Evolutionary conservation across 352 stramenopile genomes (phyloP), one percentile per base, ranked within the genome.

Genomic region (Blastocystis sp.): DNA sequence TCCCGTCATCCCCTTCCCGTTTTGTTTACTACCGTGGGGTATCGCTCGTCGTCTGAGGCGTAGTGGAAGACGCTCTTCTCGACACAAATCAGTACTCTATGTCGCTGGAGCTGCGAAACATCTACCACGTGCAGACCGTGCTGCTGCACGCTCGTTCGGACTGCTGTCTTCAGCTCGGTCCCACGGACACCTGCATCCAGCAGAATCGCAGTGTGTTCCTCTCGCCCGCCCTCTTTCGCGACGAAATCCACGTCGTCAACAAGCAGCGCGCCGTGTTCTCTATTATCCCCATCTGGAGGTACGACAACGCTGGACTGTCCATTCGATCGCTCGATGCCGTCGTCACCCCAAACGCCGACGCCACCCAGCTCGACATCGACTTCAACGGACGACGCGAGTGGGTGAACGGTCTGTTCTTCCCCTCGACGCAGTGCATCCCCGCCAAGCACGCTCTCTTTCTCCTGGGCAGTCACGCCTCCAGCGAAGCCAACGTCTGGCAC

Each of bases 341-440:
- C 66, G 2, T 60, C 24, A 37, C n/a, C 2, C n/a, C 45, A 16
- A 45, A 1, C 6, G 45, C 26, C 33, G 24, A 60, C 29, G 66
- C 10, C 31, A 77, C 16, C 16, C 50, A 55, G 45, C 6, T 55
- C 21, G 24, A 16, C 19, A 13, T 77, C 24, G 37, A 24, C 10
- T 77, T 77, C 33, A 45, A 45, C 21, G 66, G 66, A 59, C 66
- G 66, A 21, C 24, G 45, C 31, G 66, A 77, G 50, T 77, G 66
- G 66, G 50, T 77, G n/a, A 77, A 77, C 50, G 66, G n/a, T 2
- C 12, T 77, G 12, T 35, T 37, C 29, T 45, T 77, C 37, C 13
- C 66, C 0, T 1, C 3, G 12, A 10, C 9, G 24, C 63, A 74
- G 24, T 21, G 19, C 4, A n/a, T 50, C 3, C 37, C 24, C 12